A percentile compares a stretch with the other conserved stretches of the same genome.
phyloP scores from a whole-genome alignment of 176 grass and related monocot species.

The Phragmites australis region DNA sequence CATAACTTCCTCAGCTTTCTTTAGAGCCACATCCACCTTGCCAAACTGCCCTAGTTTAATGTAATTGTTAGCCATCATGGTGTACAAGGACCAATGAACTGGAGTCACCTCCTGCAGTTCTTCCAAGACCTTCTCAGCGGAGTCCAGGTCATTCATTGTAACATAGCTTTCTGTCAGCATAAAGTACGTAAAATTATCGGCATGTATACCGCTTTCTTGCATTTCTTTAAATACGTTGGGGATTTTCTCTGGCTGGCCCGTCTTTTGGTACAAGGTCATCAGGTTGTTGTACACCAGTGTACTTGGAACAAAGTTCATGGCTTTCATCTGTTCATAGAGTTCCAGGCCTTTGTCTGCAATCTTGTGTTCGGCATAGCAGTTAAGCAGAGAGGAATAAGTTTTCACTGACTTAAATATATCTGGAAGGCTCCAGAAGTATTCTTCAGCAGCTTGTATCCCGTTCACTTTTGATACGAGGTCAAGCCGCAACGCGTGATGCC shows the following conservation, averaged over 20 bases:
- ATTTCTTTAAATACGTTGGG: slow-evolving; percentile 32
- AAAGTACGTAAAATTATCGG: slow-evolving; percentile 44
- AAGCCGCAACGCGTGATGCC: slow-evolving; percentile 47
- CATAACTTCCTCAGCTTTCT: slow-evolving; percentile 50
- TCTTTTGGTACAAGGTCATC: slow-evolving; percentile 47
- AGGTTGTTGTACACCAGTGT: slow-evolving; percentile 50
- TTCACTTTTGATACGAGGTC: slow-evolving; percentile 47
- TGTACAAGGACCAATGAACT: slow-evolving; percentile 49
- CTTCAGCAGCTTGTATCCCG: slow-evolving; percentile 50
- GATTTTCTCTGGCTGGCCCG: slow-evolving; percentile 44
- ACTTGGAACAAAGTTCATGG: slow-evolving; percentile 1
- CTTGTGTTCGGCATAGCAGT: slow-evolving; percentile 36
- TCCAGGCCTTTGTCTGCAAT: slow-evolving; percentile 39
- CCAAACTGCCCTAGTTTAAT: slow-evolving; percentile 36
- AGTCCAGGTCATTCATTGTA: slow-evolving; percentile 33
- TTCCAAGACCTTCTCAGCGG: slow-evolving; percentile 44
- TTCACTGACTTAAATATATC: slow-evolving; percentile 26
- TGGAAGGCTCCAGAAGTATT: slow-evolving; percentile 57
- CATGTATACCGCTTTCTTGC: slow-evolving; percentile 20
- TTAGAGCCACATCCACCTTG: slow-evolving; percentile 48
- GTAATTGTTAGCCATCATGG: slow-evolving; percentile 49
- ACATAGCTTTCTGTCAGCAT: slow-evolving; percentile 43
- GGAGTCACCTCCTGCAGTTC: slow-evolving; percentile 6
- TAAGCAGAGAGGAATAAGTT: slow-evolving; percentile 50
- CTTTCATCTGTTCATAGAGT: slow-evolving; percentile 53